Conservation (phyloP, 345 rosid genomes). For the Arabidopsis arenosa region DNA sequence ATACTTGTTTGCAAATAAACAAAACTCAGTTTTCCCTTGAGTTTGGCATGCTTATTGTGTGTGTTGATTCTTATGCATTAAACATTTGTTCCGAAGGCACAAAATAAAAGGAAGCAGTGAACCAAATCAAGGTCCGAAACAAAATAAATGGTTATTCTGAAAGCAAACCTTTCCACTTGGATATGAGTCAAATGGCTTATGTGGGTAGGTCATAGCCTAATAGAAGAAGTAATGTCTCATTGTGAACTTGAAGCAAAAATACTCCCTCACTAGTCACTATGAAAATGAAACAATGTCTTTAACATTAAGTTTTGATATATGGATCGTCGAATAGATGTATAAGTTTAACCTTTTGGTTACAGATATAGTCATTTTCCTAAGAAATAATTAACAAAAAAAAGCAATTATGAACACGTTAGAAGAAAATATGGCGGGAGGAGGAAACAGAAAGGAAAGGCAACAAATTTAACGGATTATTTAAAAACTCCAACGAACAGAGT, state of each 20-base stretch:
- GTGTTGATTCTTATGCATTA: not conserved
- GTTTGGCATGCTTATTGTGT: not conserved
- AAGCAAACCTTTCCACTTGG: not conserved
- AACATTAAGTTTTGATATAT: too few relatives aligned
- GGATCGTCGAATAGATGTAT: too few relatives aligned
- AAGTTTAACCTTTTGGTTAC: too few relatives aligned
- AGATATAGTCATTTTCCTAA: too few relatives aligned
- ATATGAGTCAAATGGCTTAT: not conserved
- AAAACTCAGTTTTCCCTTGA: not conserved
- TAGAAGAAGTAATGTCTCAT: not conserved
- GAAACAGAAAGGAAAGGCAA: not conserved
- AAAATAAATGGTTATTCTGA: not conserved
- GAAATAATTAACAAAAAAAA: too few relatives aligned
- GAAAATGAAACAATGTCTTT: not conserved
- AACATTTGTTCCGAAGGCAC: not conserved
- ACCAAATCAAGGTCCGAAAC: not conserved
- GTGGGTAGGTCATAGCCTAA: too few relatives aligned
- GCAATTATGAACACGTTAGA: too few relatives aligned
- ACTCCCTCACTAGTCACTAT: not conserved
- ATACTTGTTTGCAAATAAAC: slow-evolving; percentile 19
- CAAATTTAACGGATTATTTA: not conserved
- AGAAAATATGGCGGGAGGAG: not conserved
- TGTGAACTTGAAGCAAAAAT: not conserved
- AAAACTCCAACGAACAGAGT: slow-evolving; percentile 11
- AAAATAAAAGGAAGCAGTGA: not conserved